Evolutionary conservation across 306 rosid genomes (phyloP), one percentile per base, ranked within the genome.

Genomic region (Lathyrus tuberosus): DNA sequence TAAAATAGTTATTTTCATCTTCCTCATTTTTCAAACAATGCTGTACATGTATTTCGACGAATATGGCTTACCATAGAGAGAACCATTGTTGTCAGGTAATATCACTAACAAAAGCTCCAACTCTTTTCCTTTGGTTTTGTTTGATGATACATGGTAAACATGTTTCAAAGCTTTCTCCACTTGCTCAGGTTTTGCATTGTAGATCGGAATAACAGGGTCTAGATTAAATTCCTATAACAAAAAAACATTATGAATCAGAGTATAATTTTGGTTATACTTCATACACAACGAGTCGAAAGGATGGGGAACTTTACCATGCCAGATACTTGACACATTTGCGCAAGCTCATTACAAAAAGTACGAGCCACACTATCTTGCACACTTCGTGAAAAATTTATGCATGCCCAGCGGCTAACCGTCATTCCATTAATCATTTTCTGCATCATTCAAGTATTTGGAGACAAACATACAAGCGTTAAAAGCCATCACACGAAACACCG

Each of bases 391-490:
- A 93, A 93, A 75, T 93, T 93, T 33, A 93, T 88, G 81, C 98
- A 93, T 20, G 97, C 98, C 98, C 98, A 93, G 37, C 90, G 90
- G 81, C 77, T 90, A 30, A 93, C 98, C 2, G 91, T 86, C 98
- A 93, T 93, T 64, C 98, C 98, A 76, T 93, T 88, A 38, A 93
- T 93, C 99, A 94, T 89, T 91, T 91, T 94, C 99, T 91, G 95
- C 46, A 66, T 66, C 69, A 65, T 76, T 73, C 42, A 65, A 63
- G 75, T 26, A 47, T 24, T 63, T 46, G 26, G 38, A 30, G 44
- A 57, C 60, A 69, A 59, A 72, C 6, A 18, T 8, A 73, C 54
- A 7, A 62, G 51, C 54, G 11, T 16, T 43, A 30, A 65, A 31
- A 72, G 17, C 16, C 30, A 61, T 52, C 28, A 38, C 10, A 51